phyloP scores from a whole-genome alignment of 805 yeast species.

The Candida endomychidarum region DNA sequence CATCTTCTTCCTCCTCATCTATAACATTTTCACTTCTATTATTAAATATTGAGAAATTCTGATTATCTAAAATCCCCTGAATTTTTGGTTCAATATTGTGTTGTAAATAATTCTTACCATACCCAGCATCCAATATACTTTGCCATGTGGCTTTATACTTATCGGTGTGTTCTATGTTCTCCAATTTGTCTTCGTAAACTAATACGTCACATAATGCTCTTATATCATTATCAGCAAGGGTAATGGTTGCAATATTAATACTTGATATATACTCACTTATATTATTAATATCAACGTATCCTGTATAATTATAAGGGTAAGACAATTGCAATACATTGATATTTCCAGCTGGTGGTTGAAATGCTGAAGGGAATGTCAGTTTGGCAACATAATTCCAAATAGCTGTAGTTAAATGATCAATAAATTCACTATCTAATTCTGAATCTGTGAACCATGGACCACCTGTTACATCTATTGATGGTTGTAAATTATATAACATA shows the following conservation, averaged over 20 bases:
- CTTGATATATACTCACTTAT: slow-evolving; percentile 71
- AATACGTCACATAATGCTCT: slow-evolving; percentile 84
- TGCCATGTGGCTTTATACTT: slow-evolving; percentile 83
- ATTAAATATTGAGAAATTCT: slow-evolving; percentile 16
- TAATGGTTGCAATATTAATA: slow-evolving; percentile 79
- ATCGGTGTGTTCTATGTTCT: slow-evolving; percentile 52
- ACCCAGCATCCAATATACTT: slow-evolving; percentile 71
- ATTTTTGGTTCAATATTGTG: not conserved
- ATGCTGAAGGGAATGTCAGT: slow-evolving; percentile 73
- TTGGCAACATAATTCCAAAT: slow-evolving; percentile 85
- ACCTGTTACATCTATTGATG: slow-evolving; percentile 94
- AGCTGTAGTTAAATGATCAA: slow-evolving; percentile 76
- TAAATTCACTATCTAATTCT: slow-evolving; percentile 91
- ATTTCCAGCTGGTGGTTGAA: slow-evolving; percentile 41
- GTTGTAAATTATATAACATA: slow-evolving; percentile 91
- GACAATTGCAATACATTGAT: slow-evolving; percentile 45
- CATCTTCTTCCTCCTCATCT: slow-evolving; percentile 18
- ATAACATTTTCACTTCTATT: slow-evolving; percentile 16
- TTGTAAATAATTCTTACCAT: slow-evolving; percentile 27
- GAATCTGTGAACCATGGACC: slow-evolving; percentile 99
- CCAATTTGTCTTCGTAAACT: slow-evolving; percentile 82
- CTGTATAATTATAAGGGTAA: slow-evolving; percentile 58
- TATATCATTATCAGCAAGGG: slow-evolving; percentile 70
- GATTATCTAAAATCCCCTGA: slow-evolving; percentile 6
- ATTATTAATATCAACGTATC: slow-evolving; percentile 68